phyloP scores from a whole-genome alignment of 208 protist genomes.

The Phytomonas sp. region DNA sequence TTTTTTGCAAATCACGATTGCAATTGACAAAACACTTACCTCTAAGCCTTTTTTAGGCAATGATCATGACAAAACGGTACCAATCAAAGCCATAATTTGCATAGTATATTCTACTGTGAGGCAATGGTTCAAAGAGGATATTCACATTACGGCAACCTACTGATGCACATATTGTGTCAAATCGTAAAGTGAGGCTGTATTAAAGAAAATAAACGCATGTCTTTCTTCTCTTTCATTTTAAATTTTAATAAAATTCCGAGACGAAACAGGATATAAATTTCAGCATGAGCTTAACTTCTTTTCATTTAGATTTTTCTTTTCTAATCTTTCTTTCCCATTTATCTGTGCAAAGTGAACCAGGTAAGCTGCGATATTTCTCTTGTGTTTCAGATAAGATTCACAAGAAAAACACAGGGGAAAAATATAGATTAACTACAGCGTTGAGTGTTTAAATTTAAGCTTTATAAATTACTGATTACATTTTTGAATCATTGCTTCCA shows the following conservation, averaged over 20 bases:
- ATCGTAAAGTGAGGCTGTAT: background rate
- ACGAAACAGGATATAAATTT: background rate
- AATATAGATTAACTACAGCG: background rate
- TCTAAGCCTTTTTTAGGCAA: background rate
- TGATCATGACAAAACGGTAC: background rate
- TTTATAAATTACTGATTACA: background rate
- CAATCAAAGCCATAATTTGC: background rate
- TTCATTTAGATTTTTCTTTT: slow-evolving; percentile 13
- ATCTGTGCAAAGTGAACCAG: background rate
- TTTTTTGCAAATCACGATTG: background rate
- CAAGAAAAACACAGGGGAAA: background rate
- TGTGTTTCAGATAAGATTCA: background rate
- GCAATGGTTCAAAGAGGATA: background rate
- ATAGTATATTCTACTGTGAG: background rate
- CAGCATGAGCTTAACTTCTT: background rate
- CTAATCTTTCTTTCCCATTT: slow-evolving; percentile 14
- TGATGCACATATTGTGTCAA: background rate
- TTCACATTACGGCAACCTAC: background rate
- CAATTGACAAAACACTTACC: background rate
- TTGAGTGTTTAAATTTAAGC: background rate
- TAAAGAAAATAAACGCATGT: background rate
- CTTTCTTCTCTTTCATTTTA: background rate
- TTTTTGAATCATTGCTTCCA: background rate
- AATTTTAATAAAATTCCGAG: background rate
- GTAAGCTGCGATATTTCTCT: background rate